A percentile compares a stretch with the other conserved stretches of the same genome.
phyloP scores from a whole-genome alignment of 2,329 filamentous ascomycete species.

The Talaromyces albobiverticillius region DNA sequence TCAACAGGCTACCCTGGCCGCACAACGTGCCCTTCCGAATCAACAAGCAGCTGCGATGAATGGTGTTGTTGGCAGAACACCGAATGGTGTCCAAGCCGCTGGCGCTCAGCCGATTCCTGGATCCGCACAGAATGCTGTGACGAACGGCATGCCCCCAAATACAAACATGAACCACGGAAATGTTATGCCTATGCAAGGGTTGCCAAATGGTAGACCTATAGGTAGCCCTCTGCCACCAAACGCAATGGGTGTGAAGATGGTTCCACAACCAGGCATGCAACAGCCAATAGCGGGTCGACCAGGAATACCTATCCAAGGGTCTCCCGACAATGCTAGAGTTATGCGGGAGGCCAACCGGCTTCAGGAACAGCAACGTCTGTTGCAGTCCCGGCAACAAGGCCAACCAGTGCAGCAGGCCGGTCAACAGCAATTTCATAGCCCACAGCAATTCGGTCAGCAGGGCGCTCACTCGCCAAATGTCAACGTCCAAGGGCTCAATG shows the following conservation, averaged over 20 bases:
- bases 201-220: constrained; percentile 41
- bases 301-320: constrained; percentile 54
- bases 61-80: constrained; percentile 33
- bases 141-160: constrained; percentile 43
- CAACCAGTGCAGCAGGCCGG: constrained; percentile 32
- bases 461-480: constrained; percentile 46
- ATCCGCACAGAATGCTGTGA: constrained; percentile 41
- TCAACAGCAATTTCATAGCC: constrained; percentile 40
- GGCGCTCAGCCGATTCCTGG: constrained; percentile 35
- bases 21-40: constrained; percentile 41
- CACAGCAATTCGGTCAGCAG: constrained; percentile 46
- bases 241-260: constrained; percentile 58
- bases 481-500: constrained; percentile 29
- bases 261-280: constrained; percentile 59
- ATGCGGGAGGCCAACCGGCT: constrained; percentile 47
- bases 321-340: constrained; percentile 47
- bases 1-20: constrained; percentile 38
- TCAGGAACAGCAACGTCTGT: constrained; percentile 57
- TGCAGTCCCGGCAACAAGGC: constrained; percentile 50
- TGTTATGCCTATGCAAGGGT: constrained; percentile 40
- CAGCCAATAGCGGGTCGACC: constrained; percentile 35
- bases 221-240: constrained; percentile 51
- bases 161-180: constrained; percentile 37
- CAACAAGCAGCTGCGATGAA: constrained; percentile 37
- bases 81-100: constrained; percentile 38